A percentile compares a stretch with the other conserved stretches of the same genome.
Evolutionary conservation across 768 basidiomycete genomes (phyloP).

Genomic region (Naganishia vaughanmartiniae): DNA sequence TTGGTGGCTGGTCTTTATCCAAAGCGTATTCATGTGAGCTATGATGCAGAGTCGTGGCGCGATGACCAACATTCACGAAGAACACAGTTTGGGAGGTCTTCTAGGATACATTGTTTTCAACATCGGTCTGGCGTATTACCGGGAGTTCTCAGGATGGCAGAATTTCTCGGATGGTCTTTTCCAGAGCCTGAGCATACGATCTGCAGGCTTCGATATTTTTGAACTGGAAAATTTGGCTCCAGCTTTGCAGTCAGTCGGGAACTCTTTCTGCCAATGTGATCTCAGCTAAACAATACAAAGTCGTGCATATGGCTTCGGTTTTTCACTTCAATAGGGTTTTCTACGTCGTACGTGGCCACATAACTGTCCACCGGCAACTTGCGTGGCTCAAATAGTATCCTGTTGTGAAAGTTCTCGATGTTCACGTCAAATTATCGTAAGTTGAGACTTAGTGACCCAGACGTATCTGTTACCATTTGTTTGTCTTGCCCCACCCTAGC

Average conservation of each 20-base stretch:
- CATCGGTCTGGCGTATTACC: slow-evolving; percentile 39
- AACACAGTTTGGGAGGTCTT: slow-evolving; percentile 32
- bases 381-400: neutral
- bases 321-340: neutral
- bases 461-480: neutral
- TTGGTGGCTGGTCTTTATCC: slow-evolving; percentile 43
- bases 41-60: neutral
- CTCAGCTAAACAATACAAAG: neutral
- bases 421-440: slow-evolving; percentile 24
- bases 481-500: neutral
- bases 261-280: no score
- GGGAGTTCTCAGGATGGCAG: slow-evolving; percentile 33
- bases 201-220: slow-evolving; percentile 44
- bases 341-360: neutral
- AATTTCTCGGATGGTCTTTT: slow-evolving; percentile 42
- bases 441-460: slow-evolving; percentile 7
- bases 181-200: slow-evolving; percentile 43
- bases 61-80: neutral
- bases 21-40: slow-evolving; percentile 42
- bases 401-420: neutral
- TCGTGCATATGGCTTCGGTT: neutral
- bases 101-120: slow-evolving; percentile 43
- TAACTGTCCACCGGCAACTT: neutral
- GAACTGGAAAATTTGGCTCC: slow-evolving; percentile 40
- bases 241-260: slow-evolving; percentile 37